Evolutionary conservation across 2,329 filamentous ascomycete genomes (phyloP), one percentile per base, ranked within the genome.

Genomic region (Colletotrichum paranaense): DNA sequence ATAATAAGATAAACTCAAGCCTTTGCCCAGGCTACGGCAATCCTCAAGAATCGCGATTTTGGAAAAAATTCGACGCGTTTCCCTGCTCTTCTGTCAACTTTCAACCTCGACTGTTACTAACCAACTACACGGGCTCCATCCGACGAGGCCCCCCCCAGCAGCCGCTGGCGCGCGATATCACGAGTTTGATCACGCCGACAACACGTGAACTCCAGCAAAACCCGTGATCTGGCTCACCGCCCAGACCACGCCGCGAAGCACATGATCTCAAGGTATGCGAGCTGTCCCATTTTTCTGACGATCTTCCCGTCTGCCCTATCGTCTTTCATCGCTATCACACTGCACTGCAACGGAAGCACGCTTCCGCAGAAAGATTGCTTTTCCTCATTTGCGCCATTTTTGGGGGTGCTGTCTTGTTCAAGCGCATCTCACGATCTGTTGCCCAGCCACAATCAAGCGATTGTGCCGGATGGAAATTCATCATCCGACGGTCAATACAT

Each of bases 261-360:
- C 84, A 85, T 85, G 84, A 85, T 85, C 83, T 81, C 78, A 76
- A 83, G 84, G 84, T 85, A 84, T 83, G 83, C 67, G 67, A 66
- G 19, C 60, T 73, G 71, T 73, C 71, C 71, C 71, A 73, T 73
- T 73, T 73, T 70, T 73, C 49, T 56, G 71, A 46, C 60, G 71
- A 71, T 73, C 71, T 60, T 62, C 22, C 19, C 53, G 53, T 65
- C 49, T 56, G 22, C 46, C 71, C 62, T 70, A 57, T 60, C 67
- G 55, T 57, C 24, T 49, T 42, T 32, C 46, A 24, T 65, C 32
- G 26, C 65, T 22, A 53, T 72, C 58, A 28, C 65, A 53, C 59
- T 60, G 67, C 67, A 73, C 35, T 60, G 59, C 70, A 46, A 70
- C 58, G 59, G 24, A 49, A n/a, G 42, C 53, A 30, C 38, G n/a